phyloP scores from a whole-genome alignment of 202 grass and related monocot species.

The Setaria viridis region DNA sequence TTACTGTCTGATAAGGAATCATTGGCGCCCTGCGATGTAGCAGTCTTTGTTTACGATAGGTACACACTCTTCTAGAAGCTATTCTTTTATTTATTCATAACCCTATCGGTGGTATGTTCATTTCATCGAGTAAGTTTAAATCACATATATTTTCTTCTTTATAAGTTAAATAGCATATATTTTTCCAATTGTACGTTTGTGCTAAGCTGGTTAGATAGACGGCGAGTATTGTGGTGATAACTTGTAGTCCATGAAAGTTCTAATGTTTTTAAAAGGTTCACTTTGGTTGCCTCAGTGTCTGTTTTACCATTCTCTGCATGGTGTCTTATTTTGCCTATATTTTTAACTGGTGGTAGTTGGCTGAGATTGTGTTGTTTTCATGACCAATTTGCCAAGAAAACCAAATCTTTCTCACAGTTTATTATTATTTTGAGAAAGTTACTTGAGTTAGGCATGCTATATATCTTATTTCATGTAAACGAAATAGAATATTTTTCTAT shows the following conservation, averaged over 20 bases:
- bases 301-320: background rate
- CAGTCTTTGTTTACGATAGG: slow-evolving; percentile 96
- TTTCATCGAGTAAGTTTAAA: background rate
- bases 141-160: background rate
- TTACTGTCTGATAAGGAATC: slow-evolving; percentile 86
- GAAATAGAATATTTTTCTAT: background rate
- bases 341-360: background rate
- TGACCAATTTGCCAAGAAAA: background rate
- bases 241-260: background rate
- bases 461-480: background rate
- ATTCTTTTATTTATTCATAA: background rate
- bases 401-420: background rate
- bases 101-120: background rate
- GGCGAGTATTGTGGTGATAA: background rate
- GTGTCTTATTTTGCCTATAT: background rate
- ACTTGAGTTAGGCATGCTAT: background rate
- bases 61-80: slow-evolving; percentile 24
- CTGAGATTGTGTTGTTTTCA: background rate
- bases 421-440: background rate
- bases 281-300: background rate
- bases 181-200: background rate
- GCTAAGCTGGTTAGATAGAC: background rate
- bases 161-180: background rate
- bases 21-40: slow-evolving; percentile 83
- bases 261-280: background rate